Conservation (phyloP, 345 rosid genomes). For the Draba incana region DNA sequence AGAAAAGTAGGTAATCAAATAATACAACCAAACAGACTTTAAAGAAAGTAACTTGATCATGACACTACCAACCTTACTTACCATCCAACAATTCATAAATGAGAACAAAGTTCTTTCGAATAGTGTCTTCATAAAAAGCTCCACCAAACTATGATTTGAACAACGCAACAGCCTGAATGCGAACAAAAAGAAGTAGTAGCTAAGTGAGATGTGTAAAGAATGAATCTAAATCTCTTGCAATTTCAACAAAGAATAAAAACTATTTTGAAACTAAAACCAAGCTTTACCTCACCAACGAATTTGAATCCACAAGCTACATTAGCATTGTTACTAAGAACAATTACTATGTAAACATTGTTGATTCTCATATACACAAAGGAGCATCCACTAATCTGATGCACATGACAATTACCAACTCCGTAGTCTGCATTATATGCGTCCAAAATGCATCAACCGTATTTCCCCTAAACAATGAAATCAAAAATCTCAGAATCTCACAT, state of each 20-base stretch:
- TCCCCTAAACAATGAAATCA: no score
- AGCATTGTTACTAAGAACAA: conserved; percentile 74
- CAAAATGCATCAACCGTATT: no score
- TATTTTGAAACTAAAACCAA: neutral
- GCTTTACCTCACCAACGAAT: conserved; percentile 87
- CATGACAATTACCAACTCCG: conserved; percentile 45
- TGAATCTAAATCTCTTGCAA: neutral
- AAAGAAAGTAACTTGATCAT: neutral
- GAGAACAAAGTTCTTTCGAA: conserved; percentile 76
- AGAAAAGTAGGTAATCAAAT: neutral
- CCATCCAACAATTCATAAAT: conserved; percentile 80
- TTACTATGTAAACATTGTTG: conserved; percentile 95
- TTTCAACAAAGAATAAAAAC: no score
- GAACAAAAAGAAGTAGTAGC: conserved; percentile 70
- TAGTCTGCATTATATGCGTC: conserved; percentile 87
- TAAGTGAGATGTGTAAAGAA: neutral
- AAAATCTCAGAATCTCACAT: no score
- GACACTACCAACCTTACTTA: conserved; percentile 45
- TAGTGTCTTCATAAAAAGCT: conserved; percentile 97
- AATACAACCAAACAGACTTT: neutral
- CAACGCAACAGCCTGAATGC: no score
- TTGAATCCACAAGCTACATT: conserved; percentile 80
- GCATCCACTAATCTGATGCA: conserved; percentile 73
- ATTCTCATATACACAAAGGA: conserved; percentile 96
- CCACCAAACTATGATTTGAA: conserved; percentile 62